A percentile compares a stretch with the other conserved stretches of the same genome.
Conservation (phyloP, 257 asterid species). For the Cinchona pubescens region DNA sequence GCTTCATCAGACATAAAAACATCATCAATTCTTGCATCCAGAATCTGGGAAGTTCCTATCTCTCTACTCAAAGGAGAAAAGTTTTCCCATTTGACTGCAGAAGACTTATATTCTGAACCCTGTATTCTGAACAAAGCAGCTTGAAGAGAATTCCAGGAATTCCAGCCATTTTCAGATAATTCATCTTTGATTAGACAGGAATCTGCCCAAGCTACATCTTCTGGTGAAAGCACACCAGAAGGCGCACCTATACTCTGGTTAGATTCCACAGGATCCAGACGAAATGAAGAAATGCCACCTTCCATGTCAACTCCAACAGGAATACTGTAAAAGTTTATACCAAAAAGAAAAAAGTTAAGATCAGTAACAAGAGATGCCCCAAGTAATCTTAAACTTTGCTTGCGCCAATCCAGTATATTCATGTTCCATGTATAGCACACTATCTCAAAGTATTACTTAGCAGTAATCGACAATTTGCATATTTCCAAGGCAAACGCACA, state of each 20-base stretch:
- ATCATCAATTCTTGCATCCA: conserved; percentile 15
- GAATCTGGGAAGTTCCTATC: conserved; percentile 9
- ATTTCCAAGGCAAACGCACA: background rate
- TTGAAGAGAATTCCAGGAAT: conserved; percentile 32
- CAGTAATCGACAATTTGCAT: background rate
- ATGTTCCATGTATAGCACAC: background rate
- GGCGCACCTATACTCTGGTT: conserved; percentile 27
- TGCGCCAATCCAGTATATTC: background rate
- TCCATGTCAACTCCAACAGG: conserved; percentile 27
- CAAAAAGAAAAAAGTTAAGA: background rate
- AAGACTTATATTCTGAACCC: conserved; percentile 18
- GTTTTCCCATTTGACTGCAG: conserved; percentile 15
- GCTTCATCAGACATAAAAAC: conserved; percentile 20
- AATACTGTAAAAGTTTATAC: conserved; percentile 9
- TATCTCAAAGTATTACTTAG: background rate
- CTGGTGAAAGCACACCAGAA: conserved; percentile 27
- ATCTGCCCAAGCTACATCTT: conserved; percentile 75
- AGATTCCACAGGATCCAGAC: conserved; percentile 15
- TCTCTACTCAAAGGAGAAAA: conserved; percentile 13
- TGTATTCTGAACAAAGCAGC: conserved; percentile 37
- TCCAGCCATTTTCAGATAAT: conserved; percentile 33
- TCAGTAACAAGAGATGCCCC: background rate
- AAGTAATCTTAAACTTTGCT: background rate
- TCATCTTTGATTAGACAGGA: conserved; percentile 60
- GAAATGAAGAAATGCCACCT: conserved; percentile 14